A percentile compares a stretch with the other conserved stretches of the same genome.
Conservation (phyloP, 2,329 filamentous ascomycete genomes). For the Epichloe hybrida region DNA sequence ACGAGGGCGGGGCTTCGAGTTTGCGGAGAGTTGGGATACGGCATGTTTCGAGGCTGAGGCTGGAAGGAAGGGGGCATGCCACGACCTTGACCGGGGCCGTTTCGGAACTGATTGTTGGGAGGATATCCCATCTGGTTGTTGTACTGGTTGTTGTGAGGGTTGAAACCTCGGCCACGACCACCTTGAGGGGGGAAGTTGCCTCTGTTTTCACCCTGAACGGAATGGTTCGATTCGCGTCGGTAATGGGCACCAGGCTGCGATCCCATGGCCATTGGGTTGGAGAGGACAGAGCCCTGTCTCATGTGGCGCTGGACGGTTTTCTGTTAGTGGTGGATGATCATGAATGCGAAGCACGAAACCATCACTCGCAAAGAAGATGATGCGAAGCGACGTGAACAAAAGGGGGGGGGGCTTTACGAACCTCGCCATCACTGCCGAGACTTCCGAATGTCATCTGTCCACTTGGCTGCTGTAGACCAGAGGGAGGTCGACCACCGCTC, state of each 20-base stretch:
- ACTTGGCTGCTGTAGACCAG: conserved; percentile 55
- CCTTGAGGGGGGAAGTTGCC: conserved; percentile 37
- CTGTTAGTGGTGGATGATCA: conserved; percentile 5
- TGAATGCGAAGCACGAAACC: neutral
- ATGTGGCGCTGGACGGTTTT: conserved; percentile 44
- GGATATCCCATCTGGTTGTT: conserved; percentile 32
- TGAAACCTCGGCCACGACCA: conserved; percentile 37
- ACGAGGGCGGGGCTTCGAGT: conserved; percentile 54
- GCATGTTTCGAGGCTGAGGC: conserved; percentile 31
- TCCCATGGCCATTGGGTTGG: conserved; percentile 45
- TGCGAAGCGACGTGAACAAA: conserved; percentile 5
- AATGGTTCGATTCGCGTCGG: conserved; percentile 77
- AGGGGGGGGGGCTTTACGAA: conserved; percentile 33
- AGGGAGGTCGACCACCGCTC: conserved; percentile 75
- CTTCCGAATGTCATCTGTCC: conserved; percentile 69
- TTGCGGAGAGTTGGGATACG: conserved; percentile 48
- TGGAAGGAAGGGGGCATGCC: conserved; percentile 36
- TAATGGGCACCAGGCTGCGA: conserved; percentile 59
- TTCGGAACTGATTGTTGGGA: conserved; percentile 29
- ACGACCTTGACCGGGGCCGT: conserved; percentile 34
- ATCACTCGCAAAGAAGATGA: conserved; percentile 2
- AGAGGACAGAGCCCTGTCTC: conserved; percentile 50
- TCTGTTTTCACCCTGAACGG: conserved; percentile 45
- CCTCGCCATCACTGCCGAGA: conserved; percentile 66
- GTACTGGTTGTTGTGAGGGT: conserved; percentile 28